phyloP scores from a whole-genome alignment of 139 green algal species.

The Asterochloris erici region DNA sequence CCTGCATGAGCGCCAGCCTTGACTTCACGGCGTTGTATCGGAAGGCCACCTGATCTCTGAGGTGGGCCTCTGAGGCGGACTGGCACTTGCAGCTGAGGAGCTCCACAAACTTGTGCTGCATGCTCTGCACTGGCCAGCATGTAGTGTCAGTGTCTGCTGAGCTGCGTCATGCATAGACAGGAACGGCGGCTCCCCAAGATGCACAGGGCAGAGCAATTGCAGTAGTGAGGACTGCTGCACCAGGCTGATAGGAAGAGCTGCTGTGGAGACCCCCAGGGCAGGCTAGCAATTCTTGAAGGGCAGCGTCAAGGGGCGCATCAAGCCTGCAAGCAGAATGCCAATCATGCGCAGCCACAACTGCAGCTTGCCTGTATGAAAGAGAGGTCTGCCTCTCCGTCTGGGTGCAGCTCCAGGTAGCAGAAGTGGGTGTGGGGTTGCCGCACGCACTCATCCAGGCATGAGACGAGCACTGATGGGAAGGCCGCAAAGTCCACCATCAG shows the following conservation, averaged over 20 bases:
- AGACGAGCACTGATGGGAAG: conserved; percentile 52
- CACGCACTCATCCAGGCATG: conserved; percentile 62
- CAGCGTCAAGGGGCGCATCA: not conserved
- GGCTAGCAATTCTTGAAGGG: not conserved
- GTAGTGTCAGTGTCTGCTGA: not conserved
- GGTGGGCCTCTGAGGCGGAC: conserved; percentile 50
- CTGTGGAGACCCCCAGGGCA: not conserved
- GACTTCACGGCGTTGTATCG: conserved; percentile 70
- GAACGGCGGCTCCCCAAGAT: not conserved
- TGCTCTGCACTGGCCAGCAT: conserved; percentile 45
- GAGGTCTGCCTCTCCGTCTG: conserved; percentile 47
- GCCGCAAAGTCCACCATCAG: conserved; percentile 67
- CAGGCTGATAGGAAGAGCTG: not conserved
- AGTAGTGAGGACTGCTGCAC: not conserved
- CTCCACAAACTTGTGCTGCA: conserved; percentile 87
- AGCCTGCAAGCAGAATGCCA: not conserved
- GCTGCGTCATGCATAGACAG: too few species aligned
- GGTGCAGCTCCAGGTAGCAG: conserved; percentile 54
- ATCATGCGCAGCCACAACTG: not conserved
- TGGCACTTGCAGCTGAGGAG: conserved; percentile 55
- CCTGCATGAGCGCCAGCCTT: conserved; percentile 53
- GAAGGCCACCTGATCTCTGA: conserved; percentile 55
- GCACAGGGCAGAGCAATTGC: not conserved
- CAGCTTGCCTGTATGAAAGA: conserved; percentile 57
- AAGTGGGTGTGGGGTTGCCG: conserved; percentile 57